Evolutionary conservation across 2,329 filamentous ascomycete species (phyloP), one percentile per base, ranked within the genome.

Genomic region (Calonectria hawksworthii): DNA sequence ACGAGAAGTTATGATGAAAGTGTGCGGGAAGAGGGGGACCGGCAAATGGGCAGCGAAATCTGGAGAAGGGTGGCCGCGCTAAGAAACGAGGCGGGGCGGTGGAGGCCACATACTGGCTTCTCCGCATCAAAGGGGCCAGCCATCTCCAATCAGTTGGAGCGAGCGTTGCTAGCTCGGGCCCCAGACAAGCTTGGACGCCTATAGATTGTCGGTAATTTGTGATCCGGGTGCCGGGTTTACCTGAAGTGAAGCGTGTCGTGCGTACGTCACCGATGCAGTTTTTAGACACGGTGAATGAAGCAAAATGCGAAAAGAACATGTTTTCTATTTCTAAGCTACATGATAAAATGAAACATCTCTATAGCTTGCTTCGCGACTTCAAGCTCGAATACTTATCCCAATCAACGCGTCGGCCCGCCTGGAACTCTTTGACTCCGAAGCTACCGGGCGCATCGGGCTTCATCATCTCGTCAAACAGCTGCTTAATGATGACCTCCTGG

Each of bases 381-480:
- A 11, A 3, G 5, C 32, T 28, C 14, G 26, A 26, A n/a, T 63
- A 68, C 8, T 65, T 34, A 51, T 78, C 77, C 78, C 78, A 79
- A 23, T 79, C 72, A 18, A 79, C 72, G 56, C 77, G 71, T 21
- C 74, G 54, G 36, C 74, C 74, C 3, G 75, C 74, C 51, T 78
- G 76, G 59, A 79, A 78, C 54, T 78, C 75, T 26, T 56, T 70
- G 14, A 79, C 67, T 18, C 77, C 77, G 41, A 65, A 74, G 5
- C 63, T 41, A 5, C 74, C 70, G 14, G 72, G 68, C 32, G 67
- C 59, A 26, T 41, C 72, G 14, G 78, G 72, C 38, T 34, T 36
- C 77, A 79, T 79, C 78, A 79, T 79, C 34, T 71, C 71, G 16
- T 68, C 51, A 54, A 79, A 79, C 13, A 73, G 38, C 32, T 70